Conservation (phyloP, 495 filamentous ascomycete genomes). For the Aspergillus wentii region DNA sequence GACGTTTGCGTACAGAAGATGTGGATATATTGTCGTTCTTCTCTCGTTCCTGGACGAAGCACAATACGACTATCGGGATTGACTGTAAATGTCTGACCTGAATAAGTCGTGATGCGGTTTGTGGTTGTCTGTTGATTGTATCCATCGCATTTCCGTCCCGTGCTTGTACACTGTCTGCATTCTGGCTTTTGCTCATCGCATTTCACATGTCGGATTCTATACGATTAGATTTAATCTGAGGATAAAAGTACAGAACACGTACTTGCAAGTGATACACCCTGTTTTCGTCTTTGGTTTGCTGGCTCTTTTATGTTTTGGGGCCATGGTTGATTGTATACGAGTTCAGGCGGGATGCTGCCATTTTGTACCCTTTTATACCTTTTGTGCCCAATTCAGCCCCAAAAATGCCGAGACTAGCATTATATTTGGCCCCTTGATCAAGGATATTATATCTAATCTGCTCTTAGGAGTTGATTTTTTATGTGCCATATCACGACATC, state of each 20-base stretch:
- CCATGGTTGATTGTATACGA: no score
- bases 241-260: background rate
- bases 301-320: background rate
- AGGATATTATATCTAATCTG: no score
- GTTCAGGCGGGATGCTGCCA: no score
- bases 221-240: background rate
- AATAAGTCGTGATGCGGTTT: slow-evolving; percentile 1
- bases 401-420: no score
- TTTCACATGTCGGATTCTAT: slow-evolving; percentile 56
- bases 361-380: no score
- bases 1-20: slow-evolving; percentile 8
- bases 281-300: slow-evolving; percentile 4
- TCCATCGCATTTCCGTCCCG: slow-evolving; percentile 14
- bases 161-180: slow-evolving; percentile 40
- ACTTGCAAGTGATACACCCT: slow-evolving; percentile 19
- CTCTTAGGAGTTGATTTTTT: no score
- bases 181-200: slow-evolving; percentile 57
- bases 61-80: slow-evolving; percentile 10
- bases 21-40: slow-evolving; percentile 10
- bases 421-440: no score
- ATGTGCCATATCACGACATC: no score
- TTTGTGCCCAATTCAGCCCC: no score
- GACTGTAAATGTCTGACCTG: background rate
- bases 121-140: slow-evolving; percentile 7
- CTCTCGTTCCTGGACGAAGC: slow-evolving; percentile 6